These are phyloP conservation scores for Xylaria flabelliformis DNA, from an alignment of 495 filamentous ascomycete genomes.

Conservation along the genomic window DNA sequence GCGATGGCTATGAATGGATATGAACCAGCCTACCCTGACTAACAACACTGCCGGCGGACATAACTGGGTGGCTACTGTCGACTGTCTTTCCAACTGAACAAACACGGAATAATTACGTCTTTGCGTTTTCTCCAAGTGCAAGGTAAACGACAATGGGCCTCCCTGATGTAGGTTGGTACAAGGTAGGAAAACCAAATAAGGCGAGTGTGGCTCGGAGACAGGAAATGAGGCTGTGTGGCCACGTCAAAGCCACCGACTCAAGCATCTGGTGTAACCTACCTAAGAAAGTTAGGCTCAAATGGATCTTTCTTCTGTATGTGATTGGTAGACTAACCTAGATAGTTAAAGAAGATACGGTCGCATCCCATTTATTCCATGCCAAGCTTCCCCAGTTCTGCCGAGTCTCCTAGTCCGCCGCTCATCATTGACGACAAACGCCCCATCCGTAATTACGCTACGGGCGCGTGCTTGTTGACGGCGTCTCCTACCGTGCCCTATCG, in stretches of 20 bases:
- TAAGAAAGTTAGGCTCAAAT: not conserved
- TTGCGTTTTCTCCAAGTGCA: not conserved
- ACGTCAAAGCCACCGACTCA: not conserved
- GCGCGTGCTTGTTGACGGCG: slow-evolving; percentile 12
- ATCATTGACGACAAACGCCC: slow-evolving; percentile 17
- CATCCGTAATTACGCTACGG: slow-evolving; percentile 20
- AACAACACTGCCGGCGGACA: not conserved
- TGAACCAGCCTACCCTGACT: not conserved
- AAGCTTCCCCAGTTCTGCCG: not conserved
- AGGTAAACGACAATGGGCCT: not conserved
- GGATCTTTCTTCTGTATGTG: not conserved
- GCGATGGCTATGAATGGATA: not conserved
- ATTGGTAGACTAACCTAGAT: not conserved
- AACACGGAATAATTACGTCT: not conserved
- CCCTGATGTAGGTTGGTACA: no score
- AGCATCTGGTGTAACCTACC: not conserved
- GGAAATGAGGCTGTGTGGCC: not conserved
- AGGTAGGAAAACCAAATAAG: not conserved
- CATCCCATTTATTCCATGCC: not conserved
- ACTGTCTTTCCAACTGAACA: no score
- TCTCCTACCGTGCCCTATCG: not conserved
- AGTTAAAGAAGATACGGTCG: not conserved
- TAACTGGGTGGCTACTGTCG: not conserved
- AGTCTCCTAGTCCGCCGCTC: not conserved
- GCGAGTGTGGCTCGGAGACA: not conserved